These are phyloP conservation scores for Pezicula carpinea DNA, from an alignment of 2,329 filamentous ascomycete genomes.

Conservation along the genomic window DNA sequence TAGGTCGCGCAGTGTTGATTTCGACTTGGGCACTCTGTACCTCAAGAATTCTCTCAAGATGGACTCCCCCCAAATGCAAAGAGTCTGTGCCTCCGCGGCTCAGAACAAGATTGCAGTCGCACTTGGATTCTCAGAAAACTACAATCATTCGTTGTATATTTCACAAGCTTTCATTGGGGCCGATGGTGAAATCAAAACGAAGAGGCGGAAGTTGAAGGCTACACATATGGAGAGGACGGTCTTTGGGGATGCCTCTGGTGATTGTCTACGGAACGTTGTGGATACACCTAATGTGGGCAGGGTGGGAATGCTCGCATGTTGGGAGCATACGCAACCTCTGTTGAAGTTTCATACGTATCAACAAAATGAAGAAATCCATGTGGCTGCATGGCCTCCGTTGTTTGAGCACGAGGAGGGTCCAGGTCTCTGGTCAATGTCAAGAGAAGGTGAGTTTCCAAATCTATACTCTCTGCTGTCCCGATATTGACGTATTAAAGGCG, in stretches of 20 bases:
- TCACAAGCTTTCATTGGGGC: slow-evolving; percentile 46
- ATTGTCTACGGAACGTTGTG: slow-evolving; percentile 34
- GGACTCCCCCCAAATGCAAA: slow-evolving; percentile 39
- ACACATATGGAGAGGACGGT: slow-evolving; percentile 52
- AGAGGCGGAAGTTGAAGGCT: slow-evolving; percentile 51
- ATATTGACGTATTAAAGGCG: no score
- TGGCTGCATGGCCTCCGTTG: slow-evolving; percentile 49
- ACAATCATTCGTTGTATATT: slow-evolving; percentile 41
- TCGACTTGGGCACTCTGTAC: slow-evolving; percentile 21
- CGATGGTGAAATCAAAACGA: slow-evolving; percentile 44
- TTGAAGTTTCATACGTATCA: slow-evolving; percentile 43
- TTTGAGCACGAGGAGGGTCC: slow-evolving; percentile 43
- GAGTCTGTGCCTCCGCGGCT: slow-evolving; percentile 36
- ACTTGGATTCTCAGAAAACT: slow-evolving; percentile 45
- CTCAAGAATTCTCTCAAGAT: slow-evolving; percentile 37
- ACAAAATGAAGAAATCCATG: slow-evolving; percentile 45
- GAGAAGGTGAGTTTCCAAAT: slow-evolving; percentile 33
- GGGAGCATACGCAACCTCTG: slow-evolving; percentile 46
- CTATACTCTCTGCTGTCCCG: slow-evolving; percentile 45
- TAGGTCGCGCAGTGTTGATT: slow-evolving; percentile 18
- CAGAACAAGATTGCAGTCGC: slow-evolving; percentile 40
- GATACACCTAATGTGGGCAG: slow-evolving; percentile 28
- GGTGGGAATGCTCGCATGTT: slow-evolving; percentile 15
- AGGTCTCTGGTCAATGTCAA: slow-evolving; percentile 12
- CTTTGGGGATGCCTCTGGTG: slow-evolving; percentile 50